Base-by-base conservation (phyloP, 495 filamentous ascomycete species). In the Neurospora sublineolata region DNA sequence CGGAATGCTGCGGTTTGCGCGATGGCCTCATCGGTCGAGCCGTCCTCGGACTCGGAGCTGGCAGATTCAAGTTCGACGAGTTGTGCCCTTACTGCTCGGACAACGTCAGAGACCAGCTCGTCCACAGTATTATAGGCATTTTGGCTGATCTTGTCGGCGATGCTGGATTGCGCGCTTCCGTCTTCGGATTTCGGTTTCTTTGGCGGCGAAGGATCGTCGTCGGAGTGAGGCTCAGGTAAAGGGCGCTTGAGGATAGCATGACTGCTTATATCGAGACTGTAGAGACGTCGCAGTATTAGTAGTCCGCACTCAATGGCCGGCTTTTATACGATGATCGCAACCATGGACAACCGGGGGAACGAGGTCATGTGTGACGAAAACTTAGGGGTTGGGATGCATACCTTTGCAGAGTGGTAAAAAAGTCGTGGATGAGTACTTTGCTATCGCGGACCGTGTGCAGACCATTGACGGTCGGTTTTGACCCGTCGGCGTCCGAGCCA, bases 171-270 rank as follows among this genome's bases (percentile, higher is more conserved):
- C 23, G 71, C 73, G 42, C 64, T 72, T 44, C 67, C 72, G 11
- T 83, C 82, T 40, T 80, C 77, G 3, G 82, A 79, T 73, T 84
- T 85, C 37, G 84, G 79, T 11, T 83, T 77, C 76, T 86, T 86
- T 60, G 52, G 52, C 33, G 83, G 75, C 27, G 82, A 76, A 4
- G 83, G 84, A 67, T 84, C 84, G 70, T 74, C 76, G 69, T 79
- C 73, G 16, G 76, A 73, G 33, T 78, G 71, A 3, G 77, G 58
- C 0, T 81, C 77, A 37, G 80, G 79, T 11, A 87, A 76, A 1
- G 82, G 80, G 46, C 83, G 83, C 69, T 80, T 82, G 37, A 87
- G 79, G 68, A 88, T 78, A 27, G 69, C 71, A 23, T 82, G 82
- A 12, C 76, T 78, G 30, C 70, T 73, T 6, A 80, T 77, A 69